Evolutionary conservation across 148 eudicot species (phyloP).

Genomic region (Vaccinium corymbosum): DNA sequence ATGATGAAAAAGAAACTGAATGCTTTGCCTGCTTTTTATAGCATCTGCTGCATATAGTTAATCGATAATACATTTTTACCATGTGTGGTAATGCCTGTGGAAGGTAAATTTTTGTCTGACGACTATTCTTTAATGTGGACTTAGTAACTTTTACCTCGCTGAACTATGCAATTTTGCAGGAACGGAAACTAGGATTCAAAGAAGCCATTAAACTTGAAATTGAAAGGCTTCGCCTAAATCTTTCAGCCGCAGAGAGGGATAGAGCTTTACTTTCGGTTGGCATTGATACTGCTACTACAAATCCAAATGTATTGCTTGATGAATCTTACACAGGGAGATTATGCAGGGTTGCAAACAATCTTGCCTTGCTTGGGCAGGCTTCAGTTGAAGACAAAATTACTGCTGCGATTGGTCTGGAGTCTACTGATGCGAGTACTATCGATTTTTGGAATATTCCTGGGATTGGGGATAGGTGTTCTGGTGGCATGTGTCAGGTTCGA

Average conservation of each 20-base stretch:
- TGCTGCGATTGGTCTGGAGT: slow-evolving; percentile 74
- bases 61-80: background rate
- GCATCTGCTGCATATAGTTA: background rate
- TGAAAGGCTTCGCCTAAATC: slow-evolving; percentile 68
- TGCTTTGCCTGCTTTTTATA: background rate
- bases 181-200: slow-evolving; percentile 53
- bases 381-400: slow-evolving; percentile 75
- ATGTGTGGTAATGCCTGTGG: background rate
- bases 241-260: slow-evolving; percentile 94
- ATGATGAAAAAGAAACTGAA: background rate
- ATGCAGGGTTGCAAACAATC: slow-evolving; percentile 66
- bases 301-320: slow-evolving; percentile 84
- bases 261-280: slow-evolving; percentile 83
- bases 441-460: slow-evolving; percentile 88
- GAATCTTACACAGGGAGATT: slow-evolving; percentile 57
- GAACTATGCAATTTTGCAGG: slow-evolving; percentile 41
- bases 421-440: slow-evolving; percentile 33
- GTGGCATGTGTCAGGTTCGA: slow-evolving; percentile 78
- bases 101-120: background rate
- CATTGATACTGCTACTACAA: slow-evolving; percentile 82
- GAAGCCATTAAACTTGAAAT: slow-evolving; percentile 96
- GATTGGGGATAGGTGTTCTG: slow-evolving; percentile 68
- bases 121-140: background rate
- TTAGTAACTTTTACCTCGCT: background rate
- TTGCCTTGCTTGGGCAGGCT: slow-evolving; percentile 82